Percentiles rank a stretch among this genome's conserved stretches.
Conservation (phyloP, 306 rosid species). For the Cucumis sativus region DNA sequence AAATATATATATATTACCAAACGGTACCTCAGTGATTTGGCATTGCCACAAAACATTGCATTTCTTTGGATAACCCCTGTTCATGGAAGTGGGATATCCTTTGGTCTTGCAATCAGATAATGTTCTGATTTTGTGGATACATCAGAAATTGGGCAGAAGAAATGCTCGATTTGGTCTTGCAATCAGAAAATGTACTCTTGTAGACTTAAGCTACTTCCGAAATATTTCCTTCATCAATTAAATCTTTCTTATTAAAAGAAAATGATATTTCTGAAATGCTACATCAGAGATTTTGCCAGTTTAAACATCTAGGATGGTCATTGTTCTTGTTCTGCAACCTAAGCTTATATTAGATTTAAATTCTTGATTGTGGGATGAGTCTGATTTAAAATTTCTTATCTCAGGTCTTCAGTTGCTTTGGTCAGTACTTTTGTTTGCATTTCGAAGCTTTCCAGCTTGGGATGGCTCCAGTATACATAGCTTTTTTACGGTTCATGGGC, state of each 20-base stretch:
- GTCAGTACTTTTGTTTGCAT: constrained; percentile 51
- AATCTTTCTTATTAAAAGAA: too few species aligned
- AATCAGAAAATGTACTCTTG: neutral
- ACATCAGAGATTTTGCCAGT: neutral
- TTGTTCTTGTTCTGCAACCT: neutral
- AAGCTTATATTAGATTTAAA: neutral
- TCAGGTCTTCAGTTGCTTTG: constrained; percentile 88
- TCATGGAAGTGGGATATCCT: neutral
- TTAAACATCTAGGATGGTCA: neutral
- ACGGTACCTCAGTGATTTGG: neutral
- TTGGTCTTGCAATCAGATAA: too few species aligned
- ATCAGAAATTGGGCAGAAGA: neutral
- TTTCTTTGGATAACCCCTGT: neutral
- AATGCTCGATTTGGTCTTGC: neutral
- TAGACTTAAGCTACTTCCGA: neutral
- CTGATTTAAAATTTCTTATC: constrained; percentile 7
- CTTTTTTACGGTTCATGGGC: constrained; percentile 85
- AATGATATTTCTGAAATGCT: too few species aligned
- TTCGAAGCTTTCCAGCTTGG: constrained; percentile 34
- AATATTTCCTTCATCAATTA: too few species aligned
- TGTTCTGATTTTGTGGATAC: too few species aligned
- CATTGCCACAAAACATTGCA: neutral
- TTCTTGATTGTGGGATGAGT: neutral
- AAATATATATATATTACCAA: too few species aligned
- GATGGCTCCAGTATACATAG: constrained; percentile 33